A percentile compares a stretch with the other conserved stretches of the same genome.
phyloP scores from a whole-genome alignment of 331 rosid species.

The Malus hybrid region DNA sequence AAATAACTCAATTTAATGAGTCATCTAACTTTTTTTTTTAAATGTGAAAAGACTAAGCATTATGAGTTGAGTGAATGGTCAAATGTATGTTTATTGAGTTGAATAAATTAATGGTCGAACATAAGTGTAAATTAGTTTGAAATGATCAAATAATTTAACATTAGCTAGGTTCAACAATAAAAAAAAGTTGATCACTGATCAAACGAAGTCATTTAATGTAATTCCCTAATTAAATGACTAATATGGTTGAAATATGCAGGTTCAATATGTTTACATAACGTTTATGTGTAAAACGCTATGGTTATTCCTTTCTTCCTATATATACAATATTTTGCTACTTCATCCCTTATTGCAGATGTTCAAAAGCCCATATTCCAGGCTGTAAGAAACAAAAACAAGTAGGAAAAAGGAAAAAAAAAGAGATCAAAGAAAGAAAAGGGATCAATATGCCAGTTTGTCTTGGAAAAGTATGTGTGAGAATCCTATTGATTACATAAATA shows the following conservation, averaged over 20 bases:
- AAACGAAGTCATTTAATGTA: background rate
- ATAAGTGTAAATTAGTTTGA: background rate
- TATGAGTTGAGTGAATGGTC: background rate
- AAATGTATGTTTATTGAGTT: no score
- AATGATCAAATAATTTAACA: background rate
- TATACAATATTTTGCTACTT: background rate
- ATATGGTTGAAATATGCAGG: background rate
- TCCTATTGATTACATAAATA: background rate
- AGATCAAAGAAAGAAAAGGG: background rate
- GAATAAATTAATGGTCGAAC: no score
- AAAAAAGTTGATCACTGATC: background rate
- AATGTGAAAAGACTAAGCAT: background rate
- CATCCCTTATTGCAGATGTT: background rate
- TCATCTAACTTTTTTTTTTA: background rate
- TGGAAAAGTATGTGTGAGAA: constrained; percentile 28
- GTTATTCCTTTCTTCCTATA: constrained; percentile 17
- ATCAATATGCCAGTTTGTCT: constrained; percentile 15
- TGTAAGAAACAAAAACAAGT: background rate
- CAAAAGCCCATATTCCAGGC: constrained; percentile 2
- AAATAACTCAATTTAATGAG: background rate
- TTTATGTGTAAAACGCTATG: background rate
- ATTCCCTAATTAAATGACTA: background rate
- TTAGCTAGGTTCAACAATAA: background rate
- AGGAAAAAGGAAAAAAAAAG: background rate
- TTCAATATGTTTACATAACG: background rate